phyloP scores from a whole-genome alignment of 1,284 basidiomycete species.

The Ganoderma resinaceum region DNA sequence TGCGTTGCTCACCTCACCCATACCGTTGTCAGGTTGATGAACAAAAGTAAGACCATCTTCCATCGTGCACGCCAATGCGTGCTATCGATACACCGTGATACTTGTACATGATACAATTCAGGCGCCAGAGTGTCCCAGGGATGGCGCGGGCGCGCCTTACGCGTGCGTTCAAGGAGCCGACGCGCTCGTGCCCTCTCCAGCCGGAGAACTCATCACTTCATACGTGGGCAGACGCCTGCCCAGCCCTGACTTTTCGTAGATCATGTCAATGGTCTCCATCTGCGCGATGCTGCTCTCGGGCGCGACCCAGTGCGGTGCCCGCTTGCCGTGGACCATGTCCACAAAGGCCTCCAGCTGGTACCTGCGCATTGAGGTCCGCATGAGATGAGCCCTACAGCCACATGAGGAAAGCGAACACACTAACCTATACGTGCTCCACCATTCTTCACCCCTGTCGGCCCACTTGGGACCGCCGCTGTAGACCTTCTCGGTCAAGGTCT shows the following conservation, averaged over 20 bases:
- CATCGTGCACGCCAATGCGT: background rate
- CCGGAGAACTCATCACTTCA: background rate
- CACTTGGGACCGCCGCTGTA: conserved; percentile 43
- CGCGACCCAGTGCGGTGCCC: conserved; percentile 57
- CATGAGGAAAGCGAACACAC: conserved; percentile 28
- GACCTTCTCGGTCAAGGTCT: conserved; percentile 31
- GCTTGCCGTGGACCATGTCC: conserved; percentile 56
- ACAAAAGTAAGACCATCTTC: background rate
- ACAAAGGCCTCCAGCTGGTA: conserved; percentile 68
- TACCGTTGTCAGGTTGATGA: background rate
- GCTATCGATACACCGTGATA: background rate
- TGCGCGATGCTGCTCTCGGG: conserved; percentile 57
- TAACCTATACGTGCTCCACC: conserved; percentile 57
- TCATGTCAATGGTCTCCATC: conserved; percentile 60
- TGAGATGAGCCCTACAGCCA: conserved; percentile 38
- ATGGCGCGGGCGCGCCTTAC: background rate
- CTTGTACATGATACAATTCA: background rate
- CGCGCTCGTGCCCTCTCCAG: background rate
- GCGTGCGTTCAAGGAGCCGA: background rate
- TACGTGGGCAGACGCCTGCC: conserved; percentile 23
- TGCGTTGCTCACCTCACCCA: background rate
- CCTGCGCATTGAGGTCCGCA: conserved; percentile 46
- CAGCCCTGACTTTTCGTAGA: conserved; percentile 55
- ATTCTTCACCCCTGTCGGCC: conserved; percentile 54
- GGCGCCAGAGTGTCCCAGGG: background rate